Base-by-base conservation (phyloP, 306 rosid genomes). In the Vigna nakashimae region DNA sequence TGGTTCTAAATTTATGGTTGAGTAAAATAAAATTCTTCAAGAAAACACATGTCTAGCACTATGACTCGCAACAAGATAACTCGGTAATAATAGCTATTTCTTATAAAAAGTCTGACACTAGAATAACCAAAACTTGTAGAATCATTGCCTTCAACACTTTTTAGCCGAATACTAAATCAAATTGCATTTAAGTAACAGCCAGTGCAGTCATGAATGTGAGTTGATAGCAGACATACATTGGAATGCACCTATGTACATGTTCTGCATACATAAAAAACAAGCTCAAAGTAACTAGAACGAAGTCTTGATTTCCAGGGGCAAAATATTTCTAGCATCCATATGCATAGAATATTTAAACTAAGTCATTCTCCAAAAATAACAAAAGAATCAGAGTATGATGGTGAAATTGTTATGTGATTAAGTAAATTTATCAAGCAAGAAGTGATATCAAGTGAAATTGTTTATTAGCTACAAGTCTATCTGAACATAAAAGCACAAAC, bases 21-120 rank as follows among this genome's bases (percentile, higher is more conserved):
- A 26, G 55, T 15, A 32, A 18, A 60, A 30, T 11, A 75, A 13
- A 60, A 15, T 4, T 42, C 45, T 45, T 45, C 17, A 43, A 36
- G 17, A 22, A 67, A 46, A 17, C 6, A 67, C 8, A 18, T 9
- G 6, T 7, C 50, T 65, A 65, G 13, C 7, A 38, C 50, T 20
- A 18, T 20, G 17, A 12, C 22, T 17, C 22, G 20, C 56, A 45
- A 45, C 65, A 28, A 71, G 6, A 34, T 18, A 34, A 14, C 8
- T 12, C 13, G 5, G 5, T 16, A 40, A 24, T 24, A 42, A 64
- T 65, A 3, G 53, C 22, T 12, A 43, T 12, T 53, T 64, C 34
- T 18, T 15, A 64, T 53, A 51, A 18, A 62, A 71, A 71, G 62
- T 71, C 5, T 30, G 17, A 66, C 17, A 50, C 76, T 46, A 57